These are phyloP conservation scores for Fragilaria radians DNA, from an alignment of 108 stramenopile species.

Conservation along the genomic window DNA sequence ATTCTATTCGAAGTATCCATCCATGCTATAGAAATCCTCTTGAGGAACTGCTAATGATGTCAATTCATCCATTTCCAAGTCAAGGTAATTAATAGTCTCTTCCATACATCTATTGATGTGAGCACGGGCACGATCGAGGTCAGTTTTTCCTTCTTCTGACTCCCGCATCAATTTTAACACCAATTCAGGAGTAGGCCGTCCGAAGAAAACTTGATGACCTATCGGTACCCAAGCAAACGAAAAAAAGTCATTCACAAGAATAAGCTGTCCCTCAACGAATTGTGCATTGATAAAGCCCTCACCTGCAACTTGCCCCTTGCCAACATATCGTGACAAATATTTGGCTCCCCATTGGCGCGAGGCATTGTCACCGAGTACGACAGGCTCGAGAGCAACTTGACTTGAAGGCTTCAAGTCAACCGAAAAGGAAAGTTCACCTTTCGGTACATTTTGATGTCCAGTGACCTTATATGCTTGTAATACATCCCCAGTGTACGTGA, in stretches of 20 bases:
- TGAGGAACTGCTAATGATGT: not conserved
- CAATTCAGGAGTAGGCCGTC: slow-evolving; percentile 56
- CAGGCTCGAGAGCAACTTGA: slow-evolving; percentile 36
- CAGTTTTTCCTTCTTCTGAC: not conserved
- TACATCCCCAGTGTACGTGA: slow-evolving; percentile 60
- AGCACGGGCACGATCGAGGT: not conserved
- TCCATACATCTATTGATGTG: not conserved
- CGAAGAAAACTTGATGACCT: slow-evolving; percentile 77
- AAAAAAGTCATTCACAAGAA: slow-evolving; percentile 63
- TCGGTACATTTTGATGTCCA: slow-evolving; percentile 61
- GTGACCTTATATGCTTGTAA: slow-evolving; percentile 73
- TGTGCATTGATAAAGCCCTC: slow-evolving; percentile 45
- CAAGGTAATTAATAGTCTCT: not conserved
- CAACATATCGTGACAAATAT: slow-evolving; percentile 48
- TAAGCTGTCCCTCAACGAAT: slow-evolving; percentile 74
- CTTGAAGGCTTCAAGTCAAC: slow-evolving; percentile 47
- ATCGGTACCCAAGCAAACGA: slow-evolving; percentile 74
- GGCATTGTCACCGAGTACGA: slow-evolving; percentile 53
- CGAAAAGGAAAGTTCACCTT: slow-evolving; percentile 57
- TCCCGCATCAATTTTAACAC: slow-evolving; percentile 50
- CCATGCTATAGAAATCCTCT: not conserved
- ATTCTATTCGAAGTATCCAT: not conserved
- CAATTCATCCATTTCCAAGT: not conserved
- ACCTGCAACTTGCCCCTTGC: slow-evolving; percentile 64
- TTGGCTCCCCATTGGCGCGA: slow-evolving; percentile 59